Evolutionary conservation across 2,329 filamentous ascomycete species (phyloP).

Genomic region (Trichoderma hamatum): DNA sequence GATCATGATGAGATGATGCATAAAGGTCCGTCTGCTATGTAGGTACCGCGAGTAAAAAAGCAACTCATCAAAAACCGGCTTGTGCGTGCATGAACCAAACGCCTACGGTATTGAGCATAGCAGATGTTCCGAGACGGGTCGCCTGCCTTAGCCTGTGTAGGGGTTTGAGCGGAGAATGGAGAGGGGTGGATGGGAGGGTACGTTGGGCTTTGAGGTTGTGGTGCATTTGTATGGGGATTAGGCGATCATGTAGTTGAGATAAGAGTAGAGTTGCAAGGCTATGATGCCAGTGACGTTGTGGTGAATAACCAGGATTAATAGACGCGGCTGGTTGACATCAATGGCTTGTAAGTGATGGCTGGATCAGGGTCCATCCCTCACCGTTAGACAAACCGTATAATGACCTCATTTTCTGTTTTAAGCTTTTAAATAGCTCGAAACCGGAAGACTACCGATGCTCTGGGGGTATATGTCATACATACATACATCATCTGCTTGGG

Average conservation of each 20-base stretch:
- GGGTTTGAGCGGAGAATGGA: background rate
- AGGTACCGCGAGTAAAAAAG: background rate
- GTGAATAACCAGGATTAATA: background rate
- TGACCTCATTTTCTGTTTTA: background rate
- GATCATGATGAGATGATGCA: slow-evolving; percentile 22
- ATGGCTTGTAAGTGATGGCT: background rate
- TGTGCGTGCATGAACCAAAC: slow-evolving; percentile 21
- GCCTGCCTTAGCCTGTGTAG: slow-evolving; percentile 20
- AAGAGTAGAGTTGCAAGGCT: background rate
- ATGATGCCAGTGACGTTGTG: slow-evolving; percentile 9
- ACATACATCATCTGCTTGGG: background rate
- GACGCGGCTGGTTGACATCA: background rate
- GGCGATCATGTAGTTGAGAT: background rate
- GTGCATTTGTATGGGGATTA: background rate
- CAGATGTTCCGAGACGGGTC: slow-evolving; percentile 1
- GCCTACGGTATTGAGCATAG: background rate
- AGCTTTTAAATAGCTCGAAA: background rate
- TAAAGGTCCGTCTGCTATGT: background rate
- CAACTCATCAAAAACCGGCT: background rate
- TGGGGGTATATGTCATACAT: background rate
- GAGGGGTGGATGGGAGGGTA: background rate
- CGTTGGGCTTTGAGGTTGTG: slow-evolving; percentile 1
- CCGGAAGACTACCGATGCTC: background rate
- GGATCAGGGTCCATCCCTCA: background rate
- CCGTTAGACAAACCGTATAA: background rate